Evolutionary conservation across 2,329 filamentous ascomycete species (phyloP).

Genomic region (Trichoderma sp.): DNA sequence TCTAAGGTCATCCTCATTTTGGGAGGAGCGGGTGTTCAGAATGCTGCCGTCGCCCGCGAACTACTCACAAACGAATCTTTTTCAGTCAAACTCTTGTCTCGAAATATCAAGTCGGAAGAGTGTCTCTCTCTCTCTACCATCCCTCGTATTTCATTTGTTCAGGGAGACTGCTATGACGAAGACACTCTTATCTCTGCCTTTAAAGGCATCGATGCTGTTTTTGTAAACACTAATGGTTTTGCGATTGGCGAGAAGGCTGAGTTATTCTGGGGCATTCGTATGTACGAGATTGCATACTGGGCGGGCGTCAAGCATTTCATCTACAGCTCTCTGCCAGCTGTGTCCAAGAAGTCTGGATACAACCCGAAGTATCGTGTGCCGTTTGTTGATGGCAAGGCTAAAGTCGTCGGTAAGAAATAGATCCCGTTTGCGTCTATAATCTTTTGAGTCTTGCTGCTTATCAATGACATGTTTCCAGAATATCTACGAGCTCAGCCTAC

Average conservation of each 20-base stretch:
- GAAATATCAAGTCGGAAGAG: constrained; percentile 2
- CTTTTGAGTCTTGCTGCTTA: background rate
- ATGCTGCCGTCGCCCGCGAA: constrained; percentile 3
- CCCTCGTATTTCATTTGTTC: constrained; percentile 19
- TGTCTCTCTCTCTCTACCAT: background rate
- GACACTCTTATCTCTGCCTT: constrained; percentile 18
- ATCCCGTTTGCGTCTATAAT: background rate
- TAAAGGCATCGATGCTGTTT: constrained; percentile 20
- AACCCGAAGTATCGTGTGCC: constrained; percentile 25
- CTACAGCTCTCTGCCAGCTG: constrained; percentile 22
- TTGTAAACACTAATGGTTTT: constrained; percentile 28
- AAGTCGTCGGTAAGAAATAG: constrained; percentile 16
- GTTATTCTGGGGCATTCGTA: constrained; percentile 27
- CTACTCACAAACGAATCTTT: background rate
- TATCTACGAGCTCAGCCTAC: constrained; percentile 15
- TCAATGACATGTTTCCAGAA: background rate
- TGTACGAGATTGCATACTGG: constrained; percentile 26
- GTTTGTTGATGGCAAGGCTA: constrained; percentile 23
- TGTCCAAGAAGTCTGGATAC: constrained; percentile 25
- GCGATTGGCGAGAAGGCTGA: constrained; percentile 27
- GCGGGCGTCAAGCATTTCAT: constrained; percentile 25
- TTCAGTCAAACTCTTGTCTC: background rate
- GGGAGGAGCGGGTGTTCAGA: constrained; percentile 16
- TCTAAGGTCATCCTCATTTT: constrained; percentile 14
- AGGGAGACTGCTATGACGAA: constrained; percentile 25